Evolutionary conservation across 176 grass and related monocot genomes (phyloP), one percentile per base, ranked within the genome.

Genomic region (Saccharum officinarum): DNA sequence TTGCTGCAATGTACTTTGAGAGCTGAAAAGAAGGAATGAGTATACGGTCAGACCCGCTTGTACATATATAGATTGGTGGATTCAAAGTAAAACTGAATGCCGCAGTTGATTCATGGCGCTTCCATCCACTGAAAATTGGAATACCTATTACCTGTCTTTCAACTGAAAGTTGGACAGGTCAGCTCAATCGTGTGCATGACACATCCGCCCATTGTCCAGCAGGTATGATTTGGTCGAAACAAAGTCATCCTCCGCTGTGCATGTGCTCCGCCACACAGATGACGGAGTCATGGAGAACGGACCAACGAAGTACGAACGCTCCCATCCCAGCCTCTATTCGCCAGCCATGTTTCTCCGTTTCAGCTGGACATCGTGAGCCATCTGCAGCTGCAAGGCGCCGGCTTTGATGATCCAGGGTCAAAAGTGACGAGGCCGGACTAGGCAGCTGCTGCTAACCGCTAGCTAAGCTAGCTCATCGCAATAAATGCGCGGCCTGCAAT

Each of bases 401-500:
- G 59, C n/a, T 65, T 65, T 30, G 62, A 65, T 64, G 61, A 30
- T 17, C 7, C 28, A 8, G 20, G 62, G 65, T 70, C 66, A 55
- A 82, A 83, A 49, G 75, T 17, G 80, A 83, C 42, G 46, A 46
- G 45, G 67, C 3, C 5, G 15, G 55, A 60, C 34, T 36, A 36
- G 15, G 55, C 20, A 17, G 22, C 6, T 5, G 50, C 44, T 28
- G 72, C 26, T 82, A 86, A 73, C 73, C 79, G 45, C 63, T 54
- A 69, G 4, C 47, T 13, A 10, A 69, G 4, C 47, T 13, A 10
- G 28, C 63, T 31, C 15, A 49, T 18, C 44, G 6, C 84, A 50
- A 70, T 84, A 6, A 91, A 87, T 83, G 62, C 69, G 39, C 52
- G 60, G 61, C 41, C 42, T 77, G 80, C 84, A 54, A 87, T 70